Evolutionary conservation across 176 grass and related monocot species (phyloP).

Genomic region (Elaeis guineensis): DNA sequence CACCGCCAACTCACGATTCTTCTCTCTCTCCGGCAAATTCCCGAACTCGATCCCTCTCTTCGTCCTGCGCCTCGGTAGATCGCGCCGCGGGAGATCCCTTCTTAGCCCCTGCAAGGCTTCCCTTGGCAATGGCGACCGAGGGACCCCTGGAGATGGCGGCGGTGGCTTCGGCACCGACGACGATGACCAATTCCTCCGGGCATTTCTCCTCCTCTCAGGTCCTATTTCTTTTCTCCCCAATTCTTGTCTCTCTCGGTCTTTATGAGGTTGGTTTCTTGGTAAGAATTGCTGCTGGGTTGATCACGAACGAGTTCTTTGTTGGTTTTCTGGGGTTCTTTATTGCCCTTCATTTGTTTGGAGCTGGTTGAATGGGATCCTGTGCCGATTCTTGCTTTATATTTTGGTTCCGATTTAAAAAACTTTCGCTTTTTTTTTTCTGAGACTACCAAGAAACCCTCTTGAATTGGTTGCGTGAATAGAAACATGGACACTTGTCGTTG

Average conservation of each 20-base stretch:
- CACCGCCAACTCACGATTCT: no score
- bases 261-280: neutral
- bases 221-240: neutral
- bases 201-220: conserved; percentile 1
- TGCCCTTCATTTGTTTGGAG: no score
- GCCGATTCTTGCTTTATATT: no score
- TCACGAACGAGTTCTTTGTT: neutral
- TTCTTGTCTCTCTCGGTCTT: neutral
- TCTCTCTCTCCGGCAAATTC: neutral
- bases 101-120: neutral
- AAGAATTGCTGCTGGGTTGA: neutral
- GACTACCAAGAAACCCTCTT: no score
- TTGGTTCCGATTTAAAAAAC: no score
- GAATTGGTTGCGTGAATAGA: no score
- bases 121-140: neutral
- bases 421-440: no score
- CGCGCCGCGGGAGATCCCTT: neutral
- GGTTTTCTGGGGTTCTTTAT: no score
- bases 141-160: neutral
- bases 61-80: neutral
- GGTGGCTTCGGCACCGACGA: neutral
- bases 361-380: no score
- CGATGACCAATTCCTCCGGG: neutral
- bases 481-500: no score
- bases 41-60: neutral